Base-by-base conservation (phyloP, 306 rosid genomes). In the Geum urbanum region DNA sequence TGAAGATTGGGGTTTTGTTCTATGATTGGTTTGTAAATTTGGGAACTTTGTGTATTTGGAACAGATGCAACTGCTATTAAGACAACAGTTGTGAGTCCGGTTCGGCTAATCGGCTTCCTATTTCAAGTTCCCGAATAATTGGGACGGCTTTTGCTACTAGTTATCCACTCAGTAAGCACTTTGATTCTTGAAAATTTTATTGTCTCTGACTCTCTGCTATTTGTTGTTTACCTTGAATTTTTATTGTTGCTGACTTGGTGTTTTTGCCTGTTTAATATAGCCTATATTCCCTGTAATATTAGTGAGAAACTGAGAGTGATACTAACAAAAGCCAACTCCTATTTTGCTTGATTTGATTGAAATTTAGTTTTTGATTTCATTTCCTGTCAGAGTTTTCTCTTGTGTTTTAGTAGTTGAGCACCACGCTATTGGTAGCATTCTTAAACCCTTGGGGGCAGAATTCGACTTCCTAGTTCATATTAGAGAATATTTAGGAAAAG, bases 121-220 rank as follows among this genome's bases (percentile, higher is more conserved):
- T 46, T n/a, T 60, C 75, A 13, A 79, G 24, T 55, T 72, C 75
- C 24, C 44, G 63, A 63, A 63, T 72, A 35, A 18, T 72, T 60
- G 82, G 85, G 41, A 45, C 92, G 2, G 46, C 87, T 68, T 92
- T 88, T 39, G 52, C 74, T 61, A 72, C 94, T 63, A 96, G 98
- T 57, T 85, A 86, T 48, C 88, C 92, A 8, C 88, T 90, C 3
- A 57, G 98, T 88, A 87, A 72, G 81, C 57, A 4, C 37, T 57
- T 63, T 53, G 15, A 5, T 44, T 53, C 48, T 61, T n/a, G 22
- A 48, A 46, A 15, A 43, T 51, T 40, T 22, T 48, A 13, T 57
- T 45, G 63, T 39, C 19, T 51, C n/a, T n/a, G n/a, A n/a, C n/a
- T n/a, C n/a, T n/a, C 37, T n/a, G 57, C 22, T 55, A 20, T 53